These are phyloP conservation scores for Saccharomycopsis sp. DNA, from an alignment of 805 yeast species.

Conservation along the genomic window DNA sequence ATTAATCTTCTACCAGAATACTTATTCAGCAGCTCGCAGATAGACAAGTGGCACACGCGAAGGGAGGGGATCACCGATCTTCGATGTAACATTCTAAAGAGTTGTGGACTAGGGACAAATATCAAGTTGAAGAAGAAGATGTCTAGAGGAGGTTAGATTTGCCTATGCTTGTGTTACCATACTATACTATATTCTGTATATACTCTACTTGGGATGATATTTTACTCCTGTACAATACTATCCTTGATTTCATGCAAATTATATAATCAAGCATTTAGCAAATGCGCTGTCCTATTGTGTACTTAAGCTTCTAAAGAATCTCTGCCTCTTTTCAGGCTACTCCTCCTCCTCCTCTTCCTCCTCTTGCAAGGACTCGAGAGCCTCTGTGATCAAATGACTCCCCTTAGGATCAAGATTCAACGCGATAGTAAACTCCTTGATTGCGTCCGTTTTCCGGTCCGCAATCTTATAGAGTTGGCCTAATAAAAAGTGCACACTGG, in stretches of 20 bases:
- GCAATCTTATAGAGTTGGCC: conserved; percentile 81
- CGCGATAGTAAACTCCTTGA: conserved; percentile 82
- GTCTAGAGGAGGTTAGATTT: conserved; percentile 4
- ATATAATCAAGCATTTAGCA: too few relatives aligned
- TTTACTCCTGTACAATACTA: too few relatives aligned
- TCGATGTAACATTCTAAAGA: conserved; percentile 13
- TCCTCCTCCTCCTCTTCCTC: not conserved
- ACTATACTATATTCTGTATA: too few relatives aligned
- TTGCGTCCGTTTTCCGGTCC: conserved; percentile 68
- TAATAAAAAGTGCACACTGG: conserved; percentile 81
- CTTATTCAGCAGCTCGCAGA: conserved; percentile 11
- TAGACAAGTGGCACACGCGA: not conserved
- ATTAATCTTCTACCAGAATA: conserved; percentile 15
- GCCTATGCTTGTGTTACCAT: too few relatives aligned
- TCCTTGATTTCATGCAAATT: too few relatives aligned
- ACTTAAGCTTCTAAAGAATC: too few relatives aligned
- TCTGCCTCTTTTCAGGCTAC: too few relatives aligned
- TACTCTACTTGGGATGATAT: too few relatives aligned
- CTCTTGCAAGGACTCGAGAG: conserved; percentile 48
- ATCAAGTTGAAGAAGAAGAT: conserved; percentile 9
- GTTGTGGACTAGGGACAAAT: conserved; percentile 14
- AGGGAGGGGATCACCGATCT: conserved; percentile 19
- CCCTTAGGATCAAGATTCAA: conserved; percentile 91
- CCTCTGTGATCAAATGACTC: conserved; percentile 75
- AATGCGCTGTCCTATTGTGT: too few relatives aligned